Evolutionary conservation across 441 rosid species (phyloP), one percentile per base, ranked within the genome.

Genomic region (Erysimum cheiri): DNA sequence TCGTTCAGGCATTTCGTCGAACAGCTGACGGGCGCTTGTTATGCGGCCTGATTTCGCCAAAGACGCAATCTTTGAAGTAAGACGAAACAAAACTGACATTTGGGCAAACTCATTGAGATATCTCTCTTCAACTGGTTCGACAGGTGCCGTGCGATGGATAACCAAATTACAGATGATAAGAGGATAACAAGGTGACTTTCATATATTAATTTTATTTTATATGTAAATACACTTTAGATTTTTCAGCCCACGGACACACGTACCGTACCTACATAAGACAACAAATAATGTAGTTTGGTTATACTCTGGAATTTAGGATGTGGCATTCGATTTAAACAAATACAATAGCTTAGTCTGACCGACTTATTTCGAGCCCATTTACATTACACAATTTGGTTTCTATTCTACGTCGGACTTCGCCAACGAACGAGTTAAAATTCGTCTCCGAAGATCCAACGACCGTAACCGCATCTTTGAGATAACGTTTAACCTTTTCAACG

Each of bases 1-100:
- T 69, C 86, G 69, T 0, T 67, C 55, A 4, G 80, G 82, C 89
- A 88, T 83, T 83, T 77, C 77, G 46, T 91, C 96, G 80, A 91
- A 89, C 85, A 91, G 31, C 29, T 84, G 70, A 60, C 94, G 92
- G 31, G 94, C 92, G 0, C 73, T 69, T 2, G 61, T 10, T 24
- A 89, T 68, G 4, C 64, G 77, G 3, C 97, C 96, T 5, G 84
- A 73, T 35, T 73, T 78, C 0, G 80, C 79, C 0, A 85, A 63
- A 60, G 67, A 56, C 2, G 57, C 13, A 13, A 91, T 75, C 81
- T 78, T 86, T 6, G 89, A 76, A 55, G 97, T 89, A 47, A 72
- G 74, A 43, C 70, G 78, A 46, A 77, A 73, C 58, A 86, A 58
- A 69, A 56, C 65, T 4, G 80, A 76, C 77, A 66, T 73, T 40